Base-by-base conservation (phyloP, 2,329 filamentous ascomycete species). In the Clarireedia homoeocarpa region DNA sequence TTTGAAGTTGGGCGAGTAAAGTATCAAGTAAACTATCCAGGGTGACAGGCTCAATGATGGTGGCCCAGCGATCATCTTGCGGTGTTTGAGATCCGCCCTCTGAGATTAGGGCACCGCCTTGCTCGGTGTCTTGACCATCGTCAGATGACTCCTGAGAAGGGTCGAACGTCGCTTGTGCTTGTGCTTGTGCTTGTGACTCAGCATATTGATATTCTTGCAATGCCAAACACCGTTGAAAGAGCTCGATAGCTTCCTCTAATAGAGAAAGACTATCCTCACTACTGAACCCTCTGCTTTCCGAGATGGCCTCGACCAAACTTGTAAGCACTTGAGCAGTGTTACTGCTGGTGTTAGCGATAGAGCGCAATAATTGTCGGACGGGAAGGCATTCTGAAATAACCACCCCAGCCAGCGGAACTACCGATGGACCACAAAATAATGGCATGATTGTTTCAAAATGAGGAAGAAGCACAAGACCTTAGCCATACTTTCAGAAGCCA, bases 271-370 rank as follows among this genome's bases (percentile, higher is more conserved):
- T 77, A 55, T 80, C 71, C 42, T 70, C 66, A 45, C 75, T 71
- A 23, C 70, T 66, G 44, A 67, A 66, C 23, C 76, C 72, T 2
- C 67, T 69, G 1, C 69, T 67, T 5, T 77, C 75, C 44, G 75
- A 76, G 6, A 81, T 67, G 2, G 73, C 73, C 71, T 89, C 86
- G 1, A 82, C 84, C 39, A 89, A 73, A 59, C 79, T 82, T 0
- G 81, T 85, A 39, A 89, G 73, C 3, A 88, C 82, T 69, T 89
- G 86, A 1, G 81, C 83, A 5, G 82, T 84, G 66, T 89, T 90
- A 73, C 70, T 71, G 47, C 36, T 48, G 34, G 6, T 2, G 51
- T 54, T 49, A 54, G 51, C 44, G 34, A 34, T 54, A 46, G 50
- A 50, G 47, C 60, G 17, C 10, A 10, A 30, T 7, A 30, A 10